Percentiles rank a stretch among this genome's conserved stretches.
Conservation (phyloP, 2,329 filamentous ascomycete species). For the Aschersonia sp. region DNA sequence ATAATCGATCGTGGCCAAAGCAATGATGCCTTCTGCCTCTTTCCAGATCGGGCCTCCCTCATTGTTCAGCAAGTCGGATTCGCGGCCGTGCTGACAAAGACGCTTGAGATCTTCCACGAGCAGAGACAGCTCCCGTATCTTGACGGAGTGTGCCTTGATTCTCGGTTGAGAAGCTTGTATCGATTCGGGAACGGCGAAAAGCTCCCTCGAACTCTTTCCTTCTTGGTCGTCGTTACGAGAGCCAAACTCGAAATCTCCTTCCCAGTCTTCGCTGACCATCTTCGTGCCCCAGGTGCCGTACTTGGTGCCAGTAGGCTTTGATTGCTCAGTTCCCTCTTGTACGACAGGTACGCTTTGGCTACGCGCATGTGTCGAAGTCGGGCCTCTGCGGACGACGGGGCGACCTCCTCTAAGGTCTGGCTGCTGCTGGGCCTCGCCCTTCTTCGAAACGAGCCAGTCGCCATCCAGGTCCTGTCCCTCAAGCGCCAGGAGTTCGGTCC, state of each 20-base stretch:
- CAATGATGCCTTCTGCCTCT: conserved; percentile 77
- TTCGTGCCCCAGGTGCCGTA: conserved; percentile 75
- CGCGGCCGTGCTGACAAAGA: conserved; percentile 53
- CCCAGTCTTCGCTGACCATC: conserved; percentile 74
- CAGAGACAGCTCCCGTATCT: conserved; percentile 66
- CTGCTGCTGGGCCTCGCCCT: conserved; percentile 58
- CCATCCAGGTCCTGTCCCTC: conserved; percentile 47
- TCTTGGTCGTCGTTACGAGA: conserved; percentile 24
- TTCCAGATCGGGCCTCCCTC: conserved; percentile 51
- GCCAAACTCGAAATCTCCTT: conserved; percentile 74
- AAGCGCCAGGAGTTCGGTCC: conserved; percentile 50
- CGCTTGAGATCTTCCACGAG: conserved; percentile 74
- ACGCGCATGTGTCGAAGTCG: conserved; percentile 56
- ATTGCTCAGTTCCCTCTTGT: conserved; percentile 43
- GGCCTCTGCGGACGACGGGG: conserved; percentile 48
- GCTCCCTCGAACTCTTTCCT: conserved; percentile 17
- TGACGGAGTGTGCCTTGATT: conserved; percentile 70
- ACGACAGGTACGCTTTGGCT: conserved; percentile 70
- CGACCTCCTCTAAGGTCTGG: conserved; percentile 57
- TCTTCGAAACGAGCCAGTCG: conserved; percentile 51
- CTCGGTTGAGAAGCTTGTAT: conserved; percentile 73
- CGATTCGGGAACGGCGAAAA: conserved; percentile 46
- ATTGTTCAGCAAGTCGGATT: conserved; percentile 50
- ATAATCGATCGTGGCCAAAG: conserved; percentile 57
- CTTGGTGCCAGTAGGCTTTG: conserved; percentile 44